Percentiles rank a stretch among this genome's conserved stretches.
phyloP scores from a whole-genome alignment of 2,329 filamentous ascomycete genomes.

The Blastomyces emzantsi region DNA sequence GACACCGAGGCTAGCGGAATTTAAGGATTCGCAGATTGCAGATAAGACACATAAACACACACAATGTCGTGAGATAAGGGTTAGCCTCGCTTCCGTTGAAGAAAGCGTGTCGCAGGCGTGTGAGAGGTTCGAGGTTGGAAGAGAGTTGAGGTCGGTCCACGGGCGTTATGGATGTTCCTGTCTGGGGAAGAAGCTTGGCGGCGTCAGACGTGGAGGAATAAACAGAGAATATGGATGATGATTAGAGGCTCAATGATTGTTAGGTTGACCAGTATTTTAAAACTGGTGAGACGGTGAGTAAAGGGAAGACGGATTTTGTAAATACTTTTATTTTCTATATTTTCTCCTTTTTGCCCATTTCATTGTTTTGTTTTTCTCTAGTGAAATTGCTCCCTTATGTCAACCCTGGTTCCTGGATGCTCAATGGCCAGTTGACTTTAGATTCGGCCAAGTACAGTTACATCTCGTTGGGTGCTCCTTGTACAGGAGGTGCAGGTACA shows the following conservation, averaged over 20 bases:
- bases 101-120: neutral
- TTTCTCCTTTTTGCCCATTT: neutral
- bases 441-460: neutral
- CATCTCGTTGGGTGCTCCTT: neutral
- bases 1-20: neutral
- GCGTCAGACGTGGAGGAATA: neutral
- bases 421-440: neutral
- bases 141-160: neutral
- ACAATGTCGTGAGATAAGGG: neutral
- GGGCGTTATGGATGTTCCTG: neutral
- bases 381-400: neutral
- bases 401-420: conserved; percentile 1
- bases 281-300: neutral
- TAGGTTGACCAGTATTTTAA: neutral
- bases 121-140: neutral
- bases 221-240: neutral
- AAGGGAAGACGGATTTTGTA: neutral
- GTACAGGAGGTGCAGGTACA: neutral
- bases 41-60: neutral
- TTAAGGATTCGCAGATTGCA: neutral
- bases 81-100: conserved; percentile 3
- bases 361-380: neutral
- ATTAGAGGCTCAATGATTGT: neutral
- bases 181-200: neutral
- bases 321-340: neutral